Base-by-base conservation (phyloP, 352 stramenopile species). In the Phytopythium litorale region DNA sequence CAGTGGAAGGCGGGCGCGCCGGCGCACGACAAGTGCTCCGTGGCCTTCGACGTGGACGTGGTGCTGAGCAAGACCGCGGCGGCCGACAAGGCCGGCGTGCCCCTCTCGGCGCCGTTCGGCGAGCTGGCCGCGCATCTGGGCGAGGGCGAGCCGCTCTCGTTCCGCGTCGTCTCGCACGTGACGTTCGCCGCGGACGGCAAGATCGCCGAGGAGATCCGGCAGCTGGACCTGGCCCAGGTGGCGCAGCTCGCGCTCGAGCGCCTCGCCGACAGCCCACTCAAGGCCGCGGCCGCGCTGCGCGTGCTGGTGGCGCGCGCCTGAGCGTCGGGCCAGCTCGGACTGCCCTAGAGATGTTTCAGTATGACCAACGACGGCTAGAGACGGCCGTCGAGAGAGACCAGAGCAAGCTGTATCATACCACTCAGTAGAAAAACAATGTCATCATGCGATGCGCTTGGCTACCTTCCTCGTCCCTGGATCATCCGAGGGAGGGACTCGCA, bases 141-240 rank as follows among this genome's bases (percentile, higher is more conserved):
- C 23, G 72, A 67, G 33, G 53, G 32, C 59, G 83, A 92, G 58
- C 63, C 78, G 60, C 67, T 94, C 35, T 75, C 82, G 33, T 89
- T 92, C 63, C 75, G 83, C 60, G 81, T 90, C 71, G 78, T 78
- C 13, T 92, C 84, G 16, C 86, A 91, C 76, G 59, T 94, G 54
- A 91, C 84, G 18, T 94, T 94, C 38, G 18, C 33, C 53, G 72
- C 87, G n/a, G 77, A 88, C 37, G 84, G 75, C 43, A 85, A 85
- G 68, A 90, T 94, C 56, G 62, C 68, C 6, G 86, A 94, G 58
- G 86, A 94, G 67, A 87, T 90, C 60, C 86, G 86, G 18, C 80
- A 90, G 71, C 62, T 88, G 3, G 84, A 90, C 65, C 70, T 91
- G 55, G 65, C 74, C n/a, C 76, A 71, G 53, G 84, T 92, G 59